Conservation (phyloP, 768 basidiomycete species). For the Hericium rajendrae region DNA sequence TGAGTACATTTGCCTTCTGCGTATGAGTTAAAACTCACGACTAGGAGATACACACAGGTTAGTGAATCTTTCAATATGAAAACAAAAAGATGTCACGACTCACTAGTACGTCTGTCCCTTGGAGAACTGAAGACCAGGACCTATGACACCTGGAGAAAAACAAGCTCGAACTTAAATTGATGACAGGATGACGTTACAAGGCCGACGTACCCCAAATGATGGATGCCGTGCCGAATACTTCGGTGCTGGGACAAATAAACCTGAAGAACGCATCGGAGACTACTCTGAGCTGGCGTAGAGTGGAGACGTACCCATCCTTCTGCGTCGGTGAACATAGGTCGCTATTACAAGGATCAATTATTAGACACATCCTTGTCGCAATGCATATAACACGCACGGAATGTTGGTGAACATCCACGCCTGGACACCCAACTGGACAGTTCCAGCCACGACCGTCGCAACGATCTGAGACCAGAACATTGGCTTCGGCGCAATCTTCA, state of each 20-base stretch:
- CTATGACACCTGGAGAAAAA: constrained; percentile 52
- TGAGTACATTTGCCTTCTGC: neutral
- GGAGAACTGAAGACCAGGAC: constrained; percentile 41
- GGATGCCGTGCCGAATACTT: constrained; percentile 47
- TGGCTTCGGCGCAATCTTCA: constrained; percentile 64
- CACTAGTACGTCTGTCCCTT: constrained; percentile 26
- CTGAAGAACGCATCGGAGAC: neutral
- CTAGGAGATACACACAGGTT: neutral
- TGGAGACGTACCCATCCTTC: constrained; percentile 29
- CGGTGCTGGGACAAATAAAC: constrained; percentile 5
- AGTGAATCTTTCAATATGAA: neutral
- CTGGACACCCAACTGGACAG: constrained; percentile 57
- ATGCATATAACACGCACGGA: constrained; percentile 15
- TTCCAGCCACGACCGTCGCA: constrained; percentile 40
- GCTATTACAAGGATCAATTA: constrained; percentile 19
- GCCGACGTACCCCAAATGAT: constrained; percentile 34
- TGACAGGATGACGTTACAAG: neutral
- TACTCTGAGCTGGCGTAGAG: neutral
- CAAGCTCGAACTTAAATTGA: neutral
- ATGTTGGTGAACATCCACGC: constrained; percentile 28
- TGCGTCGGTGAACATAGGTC: constrained; percentile 48
- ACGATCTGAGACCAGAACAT: constrained; percentile 67
- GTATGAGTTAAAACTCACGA: neutral
- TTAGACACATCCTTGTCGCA: constrained; percentile 37
- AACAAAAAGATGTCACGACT: neutral